Conservation (phyloP, 305 asterid species). For the Fraxinus xanthoxyloides region DNA sequence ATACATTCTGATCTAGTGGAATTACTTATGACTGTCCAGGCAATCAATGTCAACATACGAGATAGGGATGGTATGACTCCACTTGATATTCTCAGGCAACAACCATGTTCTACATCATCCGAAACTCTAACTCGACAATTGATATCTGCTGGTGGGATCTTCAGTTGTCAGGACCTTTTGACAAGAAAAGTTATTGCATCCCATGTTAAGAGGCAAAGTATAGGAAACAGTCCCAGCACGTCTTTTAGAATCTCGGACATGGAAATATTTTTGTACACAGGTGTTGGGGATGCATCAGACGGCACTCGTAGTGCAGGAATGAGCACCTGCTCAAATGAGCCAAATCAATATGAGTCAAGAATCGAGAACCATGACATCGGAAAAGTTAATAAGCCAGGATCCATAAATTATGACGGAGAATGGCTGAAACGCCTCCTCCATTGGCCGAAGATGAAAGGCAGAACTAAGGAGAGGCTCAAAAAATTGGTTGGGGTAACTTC, state of each 20-base stretch:
- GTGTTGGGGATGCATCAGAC: constrained; percentile 53
- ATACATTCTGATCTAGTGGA: constrained; percentile 75
- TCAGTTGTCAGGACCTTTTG: constrained; percentile 58
- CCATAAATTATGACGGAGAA: constrained; percentile 44
- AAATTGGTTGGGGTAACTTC: constrained; percentile 21
- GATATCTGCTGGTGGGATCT: constrained; percentile 82
- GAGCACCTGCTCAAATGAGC: constrained; percentile 45
- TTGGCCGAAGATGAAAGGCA: constrained; percentile 60
- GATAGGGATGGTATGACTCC: constrained; percentile 73
- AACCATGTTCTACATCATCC: constrained; percentile 61
- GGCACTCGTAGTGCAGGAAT: constrained; percentile 30
- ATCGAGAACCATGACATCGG: constrained; percentile 24
- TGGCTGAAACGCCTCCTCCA: constrained; percentile 58
- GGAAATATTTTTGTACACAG: constrained; percentile 68
- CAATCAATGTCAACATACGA: constrained; percentile 60
- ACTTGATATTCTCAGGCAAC: constrained; percentile 65
- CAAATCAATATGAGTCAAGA: constrained; percentile 27
- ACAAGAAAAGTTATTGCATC: constrained; percentile 73
- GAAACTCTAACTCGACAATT: constrained; percentile 62
- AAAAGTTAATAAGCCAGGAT: constrained; percentile 26
- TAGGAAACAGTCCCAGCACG: constrained; percentile 86
- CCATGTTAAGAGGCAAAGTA: constrained; percentile 66
- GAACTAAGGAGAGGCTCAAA: constrained; percentile 36
- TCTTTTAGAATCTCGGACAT: constrained; percentile 74
- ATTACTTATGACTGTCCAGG: constrained; percentile 58